These are phyloP conservation scores for Drosera capensis DNA, from an alignment of 148 eudicot genomes.

Conservation along the genomic window DNA sequence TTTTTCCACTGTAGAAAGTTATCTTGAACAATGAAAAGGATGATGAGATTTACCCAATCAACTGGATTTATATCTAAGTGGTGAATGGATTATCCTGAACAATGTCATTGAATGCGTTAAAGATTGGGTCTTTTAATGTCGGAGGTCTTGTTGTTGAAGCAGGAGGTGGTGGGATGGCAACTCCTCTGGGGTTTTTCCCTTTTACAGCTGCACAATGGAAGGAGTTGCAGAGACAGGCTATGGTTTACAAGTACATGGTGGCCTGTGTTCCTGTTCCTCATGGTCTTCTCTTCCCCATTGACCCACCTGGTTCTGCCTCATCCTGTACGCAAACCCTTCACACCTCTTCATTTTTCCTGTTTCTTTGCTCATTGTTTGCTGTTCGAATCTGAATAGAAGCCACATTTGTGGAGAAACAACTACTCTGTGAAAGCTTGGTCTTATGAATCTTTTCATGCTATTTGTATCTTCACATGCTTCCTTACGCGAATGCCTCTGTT, in stretches of 20 bases:
- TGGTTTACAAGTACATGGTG: constrained; percentile 64
- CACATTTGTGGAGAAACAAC: too few species aligned
- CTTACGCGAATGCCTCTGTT: too few species aligned
- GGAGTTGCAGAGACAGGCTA: constrained; percentile 74
- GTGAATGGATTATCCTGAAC: not conserved
- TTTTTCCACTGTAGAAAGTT: not conserved
- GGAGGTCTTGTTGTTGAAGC: not conserved
- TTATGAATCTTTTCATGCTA: too few species aligned
- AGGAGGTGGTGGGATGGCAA: constrained; percentile 21
- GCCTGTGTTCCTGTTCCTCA: constrained; percentile 62
- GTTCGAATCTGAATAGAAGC: too few species aligned
- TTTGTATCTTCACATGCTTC: too few species aligned
- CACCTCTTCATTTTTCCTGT: not conserved
- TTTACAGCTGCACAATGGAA: constrained; percentile 70
- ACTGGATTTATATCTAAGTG: too few species aligned
- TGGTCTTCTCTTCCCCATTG: constrained; percentile 35
- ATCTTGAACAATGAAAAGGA: not conserved
- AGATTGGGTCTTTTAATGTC: not conserved
- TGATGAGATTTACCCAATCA: not conserved
- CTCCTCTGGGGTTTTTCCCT: constrained; percentile 26
- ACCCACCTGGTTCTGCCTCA: constrained; percentile 12
- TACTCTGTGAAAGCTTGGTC: too few species aligned
- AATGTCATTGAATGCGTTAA: not conserved
- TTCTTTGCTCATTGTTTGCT: too few species aligned
- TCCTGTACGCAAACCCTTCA: constrained; percentile 2